Percentiles rank a stretch among this genome's conserved stretches.
phyloP scores from a whole-genome alignment of 192 early-diverging fungal genomes.

The Coemansia reversa region DNA sequence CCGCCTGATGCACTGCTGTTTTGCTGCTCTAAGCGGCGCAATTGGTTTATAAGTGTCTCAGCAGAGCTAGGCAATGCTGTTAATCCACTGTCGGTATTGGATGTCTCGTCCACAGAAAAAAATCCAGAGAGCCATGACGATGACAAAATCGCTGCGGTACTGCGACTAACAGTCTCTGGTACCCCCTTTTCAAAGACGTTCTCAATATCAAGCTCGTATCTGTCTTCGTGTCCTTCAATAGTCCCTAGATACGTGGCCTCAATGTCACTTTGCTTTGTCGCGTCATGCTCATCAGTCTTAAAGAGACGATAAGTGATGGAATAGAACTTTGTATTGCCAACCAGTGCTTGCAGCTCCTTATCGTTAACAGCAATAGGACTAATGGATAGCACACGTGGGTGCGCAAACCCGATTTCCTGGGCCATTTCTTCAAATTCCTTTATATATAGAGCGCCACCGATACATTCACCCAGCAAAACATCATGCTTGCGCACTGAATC shows the following conservation, averaged over 20 bases:
- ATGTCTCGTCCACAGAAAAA: conserved; percentile 4
- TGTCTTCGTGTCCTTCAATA: conserved; percentile 13
- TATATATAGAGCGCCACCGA: conserved; percentile 36
- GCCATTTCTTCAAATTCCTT: conserved; percentile 38
- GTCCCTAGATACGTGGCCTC: conserved; percentile 14
- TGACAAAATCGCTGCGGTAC: conserved; percentile 9
- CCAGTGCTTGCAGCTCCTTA: conserved; percentile 37
- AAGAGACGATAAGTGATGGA: conserved; percentile 49
- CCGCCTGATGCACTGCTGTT: background rate
- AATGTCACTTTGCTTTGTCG: background rate
- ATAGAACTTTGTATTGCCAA: conserved; percentile 39
- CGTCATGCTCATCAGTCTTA: conserved; percentile 12
- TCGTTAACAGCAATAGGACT: conserved; percentile 26
- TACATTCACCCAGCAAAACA: conserved; percentile 44
- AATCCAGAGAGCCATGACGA: conserved; percentile 14
- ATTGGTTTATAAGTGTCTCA: background rate
- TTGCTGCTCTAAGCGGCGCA: background rate
- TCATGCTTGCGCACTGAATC: conserved; percentile 33
- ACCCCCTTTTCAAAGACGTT: conserved; percentile 6
- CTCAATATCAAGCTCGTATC: conserved; percentile 21
- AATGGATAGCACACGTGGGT: conserved; percentile 14
- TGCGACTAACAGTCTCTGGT: background rate
- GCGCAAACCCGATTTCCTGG: conserved; percentile 33
- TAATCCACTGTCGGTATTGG: background rate
- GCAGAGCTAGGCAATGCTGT: background rate